Evolutionary conservation across 441 rosid species (phyloP).

Genomic region (Brassica hybrid): DNA sequence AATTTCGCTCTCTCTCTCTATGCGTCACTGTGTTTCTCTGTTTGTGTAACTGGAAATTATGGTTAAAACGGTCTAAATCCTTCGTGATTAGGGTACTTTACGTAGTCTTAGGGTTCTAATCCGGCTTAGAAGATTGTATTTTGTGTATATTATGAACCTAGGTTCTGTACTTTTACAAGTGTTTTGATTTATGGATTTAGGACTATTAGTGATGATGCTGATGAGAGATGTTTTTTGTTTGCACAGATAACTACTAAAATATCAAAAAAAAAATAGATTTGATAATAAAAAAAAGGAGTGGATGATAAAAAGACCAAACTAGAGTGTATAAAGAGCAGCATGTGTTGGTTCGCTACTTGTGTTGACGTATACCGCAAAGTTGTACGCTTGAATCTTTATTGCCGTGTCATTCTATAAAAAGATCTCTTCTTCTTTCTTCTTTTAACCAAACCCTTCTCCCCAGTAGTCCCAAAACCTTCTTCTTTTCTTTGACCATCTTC

Average conservation of each 20-base stretch:
- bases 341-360: conserved; percentile 63
- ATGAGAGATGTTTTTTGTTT: conserved; percentile 28
- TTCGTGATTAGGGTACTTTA: background rate
- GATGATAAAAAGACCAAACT: conserved; percentile 19
- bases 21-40: conserved; percentile 20
- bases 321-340: conserved; percentile 44
- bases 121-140: conserved; percentile 13
- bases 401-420: conserved; percentile 78
- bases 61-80: background rate
- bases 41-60: background rate
- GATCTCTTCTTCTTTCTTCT: background rate
- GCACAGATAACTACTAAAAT: conserved; percentile 29
- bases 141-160: background rate
- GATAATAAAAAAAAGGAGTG: conserved; percentile 18
- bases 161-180: background rate
- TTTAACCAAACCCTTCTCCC: conserved; percentile 23
- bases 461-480: conserved; percentile 6
- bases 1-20: background rate
- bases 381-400: conserved; percentile 62
- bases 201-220: conserved; percentile 1
- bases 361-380: conserved; percentile 60
- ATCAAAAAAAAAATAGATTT: conserved; percentile 2
- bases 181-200: background rate
- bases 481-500: conserved; percentile 12
- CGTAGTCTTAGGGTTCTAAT: background rate